Evolutionary conservation across 228 moss, liverwort and hornwort genomes (phyloP).

Genomic region (Sphagnum magellanicum): DNA sequence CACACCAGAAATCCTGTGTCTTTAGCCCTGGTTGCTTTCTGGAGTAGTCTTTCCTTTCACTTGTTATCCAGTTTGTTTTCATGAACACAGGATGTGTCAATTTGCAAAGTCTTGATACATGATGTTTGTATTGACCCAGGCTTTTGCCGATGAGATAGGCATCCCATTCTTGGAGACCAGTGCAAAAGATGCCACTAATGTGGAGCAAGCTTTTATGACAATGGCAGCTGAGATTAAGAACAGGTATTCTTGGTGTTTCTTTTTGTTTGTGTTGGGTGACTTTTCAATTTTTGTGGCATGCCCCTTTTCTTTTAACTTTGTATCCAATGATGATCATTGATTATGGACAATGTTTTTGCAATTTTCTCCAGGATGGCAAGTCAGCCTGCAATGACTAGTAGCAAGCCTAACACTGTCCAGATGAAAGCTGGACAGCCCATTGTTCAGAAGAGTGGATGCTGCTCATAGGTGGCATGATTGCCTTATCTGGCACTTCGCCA

Average conservation of each 20-base stretch:
- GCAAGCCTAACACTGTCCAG: slow-evolving; percentile 21
- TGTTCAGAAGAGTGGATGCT: slow-evolving; percentile 22
- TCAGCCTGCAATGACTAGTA: slow-evolving; percentile 18
- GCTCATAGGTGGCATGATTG: slow-evolving; percentile 4
- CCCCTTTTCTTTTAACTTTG: too few relatives aligned
- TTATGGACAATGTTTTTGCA: too few relatives aligned
- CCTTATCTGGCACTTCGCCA: too few relatives aligned
- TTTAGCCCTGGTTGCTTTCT: too few relatives aligned
- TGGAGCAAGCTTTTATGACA: slow-evolving; percentile 70
- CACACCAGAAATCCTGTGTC: too few relatives aligned
- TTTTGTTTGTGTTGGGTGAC: neutral
- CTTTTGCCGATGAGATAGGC: slow-evolving; percentile 68
- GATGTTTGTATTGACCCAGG: slow-evolving; percentile 9
- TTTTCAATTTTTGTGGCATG: too few relatives aligned
- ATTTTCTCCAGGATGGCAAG: slow-evolving; percentile 15
- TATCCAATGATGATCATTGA: too few relatives aligned
- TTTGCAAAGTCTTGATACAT: too few relatives aligned
- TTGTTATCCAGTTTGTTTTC: too few relatives aligned
- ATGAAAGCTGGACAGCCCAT: slow-evolving; percentile 14
- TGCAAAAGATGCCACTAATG: slow-evolving; percentile 64
- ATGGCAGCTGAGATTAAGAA: slow-evolving; percentile 74
- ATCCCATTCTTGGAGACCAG: slow-evolving; percentile 71
- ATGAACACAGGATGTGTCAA: too few relatives aligned
- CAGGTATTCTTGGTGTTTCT: slow-evolving; percentile 16
- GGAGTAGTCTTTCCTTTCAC: too few relatives aligned